Base-by-base conservation (phyloP, 2,329 filamentous ascomycete genomes). In the Aspergillus neoniger region DNA sequence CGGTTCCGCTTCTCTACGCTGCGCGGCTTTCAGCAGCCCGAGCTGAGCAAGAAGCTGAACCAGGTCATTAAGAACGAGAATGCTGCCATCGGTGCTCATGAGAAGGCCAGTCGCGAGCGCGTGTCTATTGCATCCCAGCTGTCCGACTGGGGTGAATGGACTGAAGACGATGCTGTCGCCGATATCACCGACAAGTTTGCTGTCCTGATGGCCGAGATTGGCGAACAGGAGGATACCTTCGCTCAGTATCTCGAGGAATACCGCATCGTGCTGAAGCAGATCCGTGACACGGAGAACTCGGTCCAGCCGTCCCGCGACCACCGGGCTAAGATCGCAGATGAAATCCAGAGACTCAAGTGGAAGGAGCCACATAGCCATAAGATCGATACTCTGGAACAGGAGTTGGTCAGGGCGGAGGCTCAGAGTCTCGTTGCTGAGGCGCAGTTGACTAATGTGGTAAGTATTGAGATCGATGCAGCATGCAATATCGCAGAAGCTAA, bases 181-280 rank as follows among this genome's bases (percentile, higher is more conserved):
- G 95, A 98, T 74, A 86, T 99, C 68, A 92, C 91, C 61, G 95
- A 98, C 83, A 99, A 99, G 83, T 84, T 99, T 55, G 95, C 92
- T 55, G 94, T 98, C 41, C 82, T 99, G 69, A 82, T 99, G 62
- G 90, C 91, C 21, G 95, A 98, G 81, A 87, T 99, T 63, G 95
- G 92, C 55, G 92, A 96, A 78, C 92, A 96, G 77, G 95, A 99
- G 76, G 93, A 97, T 67, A 74, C 83, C 49, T 98, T 93, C 76
- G 91, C 93, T 4, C 89, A 94, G 76, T 88, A 88, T 52, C 77
- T 99, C 58, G 95, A 99, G 76, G 92, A 96, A 64, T 91, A 90
- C 67, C 86, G 95, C 52, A 84, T 82, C 36, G 79, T 92, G 23
- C 82, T 99, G 76, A 99, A 99, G 85, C 86, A 91, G 67, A 96